phyloP scores from a whole-genome alignment of 441 rosid genomes.

The Euphorbia celastroides region DNA sequence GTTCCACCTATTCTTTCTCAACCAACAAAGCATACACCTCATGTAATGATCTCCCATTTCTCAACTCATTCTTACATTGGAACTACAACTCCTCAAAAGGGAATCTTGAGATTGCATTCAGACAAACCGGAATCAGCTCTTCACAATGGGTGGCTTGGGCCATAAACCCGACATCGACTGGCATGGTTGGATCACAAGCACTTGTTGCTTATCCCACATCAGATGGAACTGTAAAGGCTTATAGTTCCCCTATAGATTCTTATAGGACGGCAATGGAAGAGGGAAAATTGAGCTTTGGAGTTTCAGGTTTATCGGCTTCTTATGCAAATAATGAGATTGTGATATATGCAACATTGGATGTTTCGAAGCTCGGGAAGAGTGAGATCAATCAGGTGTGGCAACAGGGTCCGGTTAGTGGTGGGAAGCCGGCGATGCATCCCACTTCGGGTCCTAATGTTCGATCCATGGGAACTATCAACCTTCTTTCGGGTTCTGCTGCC shows the following conservation, averaged over 20 bases:
- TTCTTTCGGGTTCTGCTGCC: conserved; percentile 44
- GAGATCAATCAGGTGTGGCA: conserved; percentile 75
- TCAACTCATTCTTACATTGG: conserved; percentile 68
- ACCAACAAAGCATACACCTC: conserved; percentile 46
- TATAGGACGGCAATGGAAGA: conserved; percentile 43
- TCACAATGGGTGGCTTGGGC: conserved; percentile 81
- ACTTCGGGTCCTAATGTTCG: conserved; percentile 46
- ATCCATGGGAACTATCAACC: conserved; percentile 50
- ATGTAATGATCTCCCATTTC: conserved; percentile 64
- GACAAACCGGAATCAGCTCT: conserved; percentile 46
- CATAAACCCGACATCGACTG: conserved; percentile 54
- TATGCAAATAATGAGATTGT: conserved; percentile 48
- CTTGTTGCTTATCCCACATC: conserved; percentile 55
- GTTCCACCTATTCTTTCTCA: conserved; percentile 53
- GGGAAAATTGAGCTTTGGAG: conserved; percentile 55
- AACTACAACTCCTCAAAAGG: conserved; percentile 49
- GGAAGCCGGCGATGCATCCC: conserved; percentile 32
- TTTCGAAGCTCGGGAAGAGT: conserved; percentile 26
- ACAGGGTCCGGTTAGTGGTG: conserved; percentile 53
- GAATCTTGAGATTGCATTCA: conserved; percentile 56
- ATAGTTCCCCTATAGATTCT: conserved; percentile 48
- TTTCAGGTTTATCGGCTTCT: conserved; percentile 47
- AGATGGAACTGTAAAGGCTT: conserved; percentile 49
- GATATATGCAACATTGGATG: conserved; percentile 55
- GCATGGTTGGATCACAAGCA: conserved; percentile 78